Conservation (phyloP, 208 protist species). For the Phytomonas serpens region DNA sequence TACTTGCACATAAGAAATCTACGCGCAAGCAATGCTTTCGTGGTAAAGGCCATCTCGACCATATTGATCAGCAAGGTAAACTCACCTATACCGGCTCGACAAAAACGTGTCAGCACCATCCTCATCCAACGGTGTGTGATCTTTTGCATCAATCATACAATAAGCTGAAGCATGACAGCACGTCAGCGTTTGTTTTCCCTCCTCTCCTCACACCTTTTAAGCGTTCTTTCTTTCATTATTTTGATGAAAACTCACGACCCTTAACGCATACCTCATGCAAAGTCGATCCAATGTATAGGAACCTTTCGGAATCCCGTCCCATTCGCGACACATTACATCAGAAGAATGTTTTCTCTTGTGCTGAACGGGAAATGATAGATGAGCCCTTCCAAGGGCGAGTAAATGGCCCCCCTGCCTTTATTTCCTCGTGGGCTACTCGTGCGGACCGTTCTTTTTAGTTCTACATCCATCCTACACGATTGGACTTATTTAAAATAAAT, state of each 20-base stretch:
- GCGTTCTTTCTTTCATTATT: constrained; percentile 7
- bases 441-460: not conserved
- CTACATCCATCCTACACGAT: not conserved
- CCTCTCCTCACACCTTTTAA: constrained; percentile 8
- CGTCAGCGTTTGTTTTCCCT: constrained; percentile 4
- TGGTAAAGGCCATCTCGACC: not conserved
- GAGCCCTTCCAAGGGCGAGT: not conserved
- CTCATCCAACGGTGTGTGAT: not conserved
- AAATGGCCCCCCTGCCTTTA: not conserved
- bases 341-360: not conserved
- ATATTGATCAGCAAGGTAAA: not conserved
- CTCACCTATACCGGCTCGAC: not conserved
- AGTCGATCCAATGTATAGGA: not conserved
- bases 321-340: not conserved
- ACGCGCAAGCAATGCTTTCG: not conserved
- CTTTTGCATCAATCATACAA: constrained; percentile 4
- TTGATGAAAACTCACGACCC: constrained; percentile 1
- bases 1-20: not conserved
- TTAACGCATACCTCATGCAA: not conserved
- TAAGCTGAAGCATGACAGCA: constrained; percentile 2
- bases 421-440: not conserved
- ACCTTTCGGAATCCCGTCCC: not conserved
- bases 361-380: not conserved
- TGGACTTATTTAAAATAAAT: not conserved
- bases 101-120: not conserved